Evolutionary conservation across 495 filamentous ascomycete species (phyloP), one percentile per base, ranked within the genome.

Genomic region (Neurospora sublineolata): DNA sequence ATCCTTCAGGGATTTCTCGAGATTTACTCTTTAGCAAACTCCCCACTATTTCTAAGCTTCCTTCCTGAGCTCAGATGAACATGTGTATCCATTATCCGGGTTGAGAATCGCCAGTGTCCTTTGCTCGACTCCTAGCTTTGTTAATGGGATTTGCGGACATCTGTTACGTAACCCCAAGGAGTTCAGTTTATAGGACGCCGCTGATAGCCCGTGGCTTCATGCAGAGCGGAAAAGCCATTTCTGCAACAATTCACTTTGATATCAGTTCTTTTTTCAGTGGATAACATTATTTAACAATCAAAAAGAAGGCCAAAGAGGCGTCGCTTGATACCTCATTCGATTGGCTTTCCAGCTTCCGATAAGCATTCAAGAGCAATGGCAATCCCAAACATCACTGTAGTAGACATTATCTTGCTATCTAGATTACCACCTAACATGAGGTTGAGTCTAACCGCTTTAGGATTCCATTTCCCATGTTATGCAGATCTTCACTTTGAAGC

Each of bases 271-370:
- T 16, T 27, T 27, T 7, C 23, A 1, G 10, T 69, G 68, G 42
- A 69, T 60, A 72, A 58, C 52, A 69, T 33, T 23, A 70, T 46
- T 72, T 60, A 36, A 10, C 67, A 72, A 72, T 42, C 67, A 41
- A 36, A 69, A 72, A 5, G 39, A 36, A 30, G 18, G 20, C 16
- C 10, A 30, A 68, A 44, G 23, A 38, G 38, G 30, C 30, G 20
- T 27, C 72, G 16, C 14, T 38, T 68, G 40, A 70, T 71, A 76
- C 71, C 72, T 68, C 69, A 76, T 73, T 73, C 73, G 27, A 76
- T 76, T 74, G 75, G 52, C 27, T 33, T 18, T 60, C 52, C 27
- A 30, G 73, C 71, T 40, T 74, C 72, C 67, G 75, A 75, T 75
- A 75, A 75, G 74, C 46, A 60, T 60, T 60, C 46, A 30, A 60